Conservation (phyloP, 2,329 filamentous ascomycete genomes). For the Dryadomyces quercus-mongolicae region DNA sequence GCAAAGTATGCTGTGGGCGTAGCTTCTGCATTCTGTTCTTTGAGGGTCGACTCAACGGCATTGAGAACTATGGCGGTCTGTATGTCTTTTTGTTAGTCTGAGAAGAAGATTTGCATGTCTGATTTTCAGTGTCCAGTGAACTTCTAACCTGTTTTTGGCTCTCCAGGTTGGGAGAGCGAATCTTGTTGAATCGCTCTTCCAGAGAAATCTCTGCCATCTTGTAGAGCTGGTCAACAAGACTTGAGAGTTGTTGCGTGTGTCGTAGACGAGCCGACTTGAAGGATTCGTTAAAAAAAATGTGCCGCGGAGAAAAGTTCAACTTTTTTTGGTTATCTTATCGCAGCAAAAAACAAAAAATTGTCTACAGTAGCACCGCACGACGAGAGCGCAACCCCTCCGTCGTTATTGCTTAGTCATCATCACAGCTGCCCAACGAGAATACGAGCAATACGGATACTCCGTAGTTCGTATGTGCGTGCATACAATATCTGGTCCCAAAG, state of each 20-base stretch:
- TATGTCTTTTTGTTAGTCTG: neutral
- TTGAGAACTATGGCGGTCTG: constrained; percentile 77
- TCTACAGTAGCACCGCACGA: neutral
- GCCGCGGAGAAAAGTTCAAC: neutral
- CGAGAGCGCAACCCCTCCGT: too few relatives aligned
- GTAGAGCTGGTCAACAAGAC: neutral
- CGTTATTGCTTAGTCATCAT: neutral
- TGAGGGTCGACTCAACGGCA: constrained; percentile 85
- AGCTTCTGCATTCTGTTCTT: constrained; percentile 71
- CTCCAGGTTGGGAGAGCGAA: constrained; percentile 88
- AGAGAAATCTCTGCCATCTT: constrained; percentile 42
- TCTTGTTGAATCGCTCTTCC: constrained; percentile 89
- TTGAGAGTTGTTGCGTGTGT: neutral
- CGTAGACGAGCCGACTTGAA: too few relatives aligned
- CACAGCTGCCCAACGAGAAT: neutral
- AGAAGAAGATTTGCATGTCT: too few relatives aligned
- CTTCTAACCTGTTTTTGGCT: constrained; percentile 73
- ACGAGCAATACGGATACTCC: too few relatives aligned
- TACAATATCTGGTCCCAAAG: neutral
- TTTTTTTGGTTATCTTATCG: neutral
- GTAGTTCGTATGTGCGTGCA: neutral
- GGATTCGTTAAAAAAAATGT: too few relatives aligned
- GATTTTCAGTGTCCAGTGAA: neutral
- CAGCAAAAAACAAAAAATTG: neutral
- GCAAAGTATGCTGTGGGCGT: constrained; percentile 91